A percentile compares a stretch with the other conserved stretches of the same genome.
These are phyloP conservation scores for Mycena amicta DNA, from an alignment of 768 basidiomycete species.

Conservation along the genomic window DNA sequence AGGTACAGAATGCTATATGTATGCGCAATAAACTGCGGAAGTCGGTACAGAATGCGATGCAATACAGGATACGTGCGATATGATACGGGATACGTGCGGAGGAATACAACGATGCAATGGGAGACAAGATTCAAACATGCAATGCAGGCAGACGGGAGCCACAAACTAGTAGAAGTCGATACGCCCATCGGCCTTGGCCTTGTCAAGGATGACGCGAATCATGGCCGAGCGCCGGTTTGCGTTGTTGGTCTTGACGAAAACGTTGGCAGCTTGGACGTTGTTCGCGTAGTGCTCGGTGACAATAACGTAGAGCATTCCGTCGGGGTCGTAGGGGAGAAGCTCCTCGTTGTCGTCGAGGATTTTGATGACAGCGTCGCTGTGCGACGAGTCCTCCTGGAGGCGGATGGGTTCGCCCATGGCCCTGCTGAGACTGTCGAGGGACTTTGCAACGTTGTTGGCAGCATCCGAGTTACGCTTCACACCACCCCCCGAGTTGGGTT, in stretches of 20 bases:
- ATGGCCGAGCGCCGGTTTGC: background rate
- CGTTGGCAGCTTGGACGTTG: background rate
- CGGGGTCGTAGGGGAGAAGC: background rate
- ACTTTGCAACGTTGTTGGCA: background rate
- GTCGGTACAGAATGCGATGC: no score
- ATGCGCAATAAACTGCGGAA: no score
- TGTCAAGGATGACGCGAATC: background rate
- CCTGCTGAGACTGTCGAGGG: background rate
- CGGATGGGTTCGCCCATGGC: background rate
- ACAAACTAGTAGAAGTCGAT: no score
- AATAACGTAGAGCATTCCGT: background rate
- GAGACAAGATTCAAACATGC: no score
- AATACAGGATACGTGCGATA: no score
- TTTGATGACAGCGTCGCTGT: background rate
- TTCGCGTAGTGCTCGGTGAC: background rate
- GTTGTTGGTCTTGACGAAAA: background rate
- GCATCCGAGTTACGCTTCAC: conserved; percentile 9
- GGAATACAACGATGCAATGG: no score
- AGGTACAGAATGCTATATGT: no score
- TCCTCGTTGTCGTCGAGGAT: background rate
- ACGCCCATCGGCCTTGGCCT: background rate
- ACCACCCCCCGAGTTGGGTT: conserved; percentile 2
- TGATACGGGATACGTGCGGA: no score
- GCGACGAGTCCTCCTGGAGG: background rate
- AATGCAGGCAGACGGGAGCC: no score